Evolutionary conservation across 2,329 filamentous ascomycete species (phyloP).

Genomic region (Phyllosticta citribraziliensis): DNA sequence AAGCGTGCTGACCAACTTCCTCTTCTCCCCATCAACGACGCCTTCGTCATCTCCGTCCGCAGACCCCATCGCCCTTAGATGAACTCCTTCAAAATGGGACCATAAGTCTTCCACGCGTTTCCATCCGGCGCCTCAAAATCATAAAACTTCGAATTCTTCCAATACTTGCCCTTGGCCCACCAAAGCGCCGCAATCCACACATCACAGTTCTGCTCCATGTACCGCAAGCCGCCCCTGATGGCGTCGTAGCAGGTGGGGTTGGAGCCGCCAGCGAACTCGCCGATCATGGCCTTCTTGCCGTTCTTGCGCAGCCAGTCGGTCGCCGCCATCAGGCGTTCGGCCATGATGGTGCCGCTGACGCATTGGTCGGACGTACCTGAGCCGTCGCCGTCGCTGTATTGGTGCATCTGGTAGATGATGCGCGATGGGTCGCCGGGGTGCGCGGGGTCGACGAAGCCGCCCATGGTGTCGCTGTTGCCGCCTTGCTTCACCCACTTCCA

Average conservation of each 20-base stretch:
- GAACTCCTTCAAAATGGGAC: not conserved
- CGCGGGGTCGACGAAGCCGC: conserved; percentile 40
- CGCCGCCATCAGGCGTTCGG: conserved; percentile 40
- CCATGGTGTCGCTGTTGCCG: conserved; percentile 37
- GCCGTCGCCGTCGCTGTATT: conserved; percentile 50
- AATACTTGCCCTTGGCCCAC: conserved; percentile 48
- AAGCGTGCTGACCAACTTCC: no score
- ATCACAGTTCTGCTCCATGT: conserved; percentile 39
- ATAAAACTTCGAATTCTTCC: conserved; percentile 39
- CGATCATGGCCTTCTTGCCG: conserved; percentile 43
- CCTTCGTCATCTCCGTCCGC: no score
- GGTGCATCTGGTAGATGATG: conserved; percentile 52
- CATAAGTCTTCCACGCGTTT: conserved; percentile 26
- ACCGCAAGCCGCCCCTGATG: conserved; percentile 39
- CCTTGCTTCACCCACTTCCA: conserved; percentile 39
- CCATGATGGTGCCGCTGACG: conserved; percentile 44
- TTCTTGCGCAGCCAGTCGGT: conserved; percentile 47
- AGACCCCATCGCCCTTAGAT: not conserved
- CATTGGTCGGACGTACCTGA: conserved; percentile 43
- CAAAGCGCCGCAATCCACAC: conserved; percentile 45
- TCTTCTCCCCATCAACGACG: no score
- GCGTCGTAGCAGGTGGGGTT: conserved; percentile 43
- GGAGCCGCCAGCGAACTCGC: conserved; percentile 45
- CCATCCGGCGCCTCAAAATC: conserved; percentile 41
- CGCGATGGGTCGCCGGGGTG: conserved; percentile 29